Base-by-base conservation (phyloP, 73 alveolate species). In the Paramecium caudatum region DNA sequence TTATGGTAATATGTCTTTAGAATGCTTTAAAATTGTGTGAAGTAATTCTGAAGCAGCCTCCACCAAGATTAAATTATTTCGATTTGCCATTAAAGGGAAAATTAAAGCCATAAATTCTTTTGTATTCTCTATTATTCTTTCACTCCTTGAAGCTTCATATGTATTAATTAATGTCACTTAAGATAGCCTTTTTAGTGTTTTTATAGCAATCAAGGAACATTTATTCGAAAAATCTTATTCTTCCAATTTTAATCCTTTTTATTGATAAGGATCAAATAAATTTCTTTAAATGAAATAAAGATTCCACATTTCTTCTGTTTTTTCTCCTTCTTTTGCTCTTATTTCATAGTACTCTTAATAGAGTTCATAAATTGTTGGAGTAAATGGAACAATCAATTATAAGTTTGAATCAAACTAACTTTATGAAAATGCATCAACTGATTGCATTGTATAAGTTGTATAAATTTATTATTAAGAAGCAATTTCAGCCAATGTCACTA, bases 31-130 rank as follows among this genome's bases (percentile, higher is more conserved):
- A 10, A 86, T 30, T 21, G 70, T 36, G 15, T 63, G 37, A 3
- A 86, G n/a, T 36, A 86, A 78, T 78, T 86, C 82, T 17, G 93
- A 86, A 12, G 93, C 87, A 21, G 68, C 49, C 43, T 74, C 88
- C 5, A 74, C 65, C 43, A 74, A 21, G 15, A 74, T 41, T 21
- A 17, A 21, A 9, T 74, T 74, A 5, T 37, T 43, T 45, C 15
- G 23, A 55, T 55, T 43, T 21, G 36, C 62, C 0, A 74, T 41
- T n/a, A 74, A 74, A 0, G 88, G 88, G 25, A 74, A 74, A 0
- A 74, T 74, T 1, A 27, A 27, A 36, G 62, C 1, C 82, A 62
- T 62, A 43, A 62, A 86, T 63, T 70, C 87, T 43, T 61, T 86
- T 37, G 78, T 46, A 34, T 62, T 39, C 65, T 61, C 55, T 62